phyloP scores from a whole-genome alignment of 1,139 yeast species.

The Meyerozyma carpophila region DNA sequence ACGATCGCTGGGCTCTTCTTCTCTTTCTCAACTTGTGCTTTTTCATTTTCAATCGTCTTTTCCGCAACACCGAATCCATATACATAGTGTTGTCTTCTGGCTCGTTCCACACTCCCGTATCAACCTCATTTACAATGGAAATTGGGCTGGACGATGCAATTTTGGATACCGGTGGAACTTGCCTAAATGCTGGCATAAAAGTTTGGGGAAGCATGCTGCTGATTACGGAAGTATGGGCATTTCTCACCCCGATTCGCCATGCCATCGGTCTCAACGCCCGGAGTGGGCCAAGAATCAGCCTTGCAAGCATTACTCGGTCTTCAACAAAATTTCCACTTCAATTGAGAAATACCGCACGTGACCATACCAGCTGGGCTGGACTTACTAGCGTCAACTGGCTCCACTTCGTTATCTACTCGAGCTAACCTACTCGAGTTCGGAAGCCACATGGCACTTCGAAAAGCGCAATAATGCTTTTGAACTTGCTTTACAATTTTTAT shows the following conservation, averaged over 20 bases:
- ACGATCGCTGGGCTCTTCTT: constrained; percentile 59
- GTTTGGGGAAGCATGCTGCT: neutral
- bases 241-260: neutral
- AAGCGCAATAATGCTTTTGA: no score
- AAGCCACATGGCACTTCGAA: no score
- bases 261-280: neutral
- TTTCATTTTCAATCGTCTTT: constrained; percentile 68
- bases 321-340: neutral
- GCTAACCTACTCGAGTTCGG: no score
- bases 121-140: neutral
- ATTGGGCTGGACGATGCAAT: neutral
- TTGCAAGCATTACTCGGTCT: neutral
- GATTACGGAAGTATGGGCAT: neutral
- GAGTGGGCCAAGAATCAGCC: neutral
- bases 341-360: neutral
- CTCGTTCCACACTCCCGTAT: neutral
- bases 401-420: no score
- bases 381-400: no score
- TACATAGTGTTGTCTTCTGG: constrained; percentile 24
- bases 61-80: constrained; percentile 60
- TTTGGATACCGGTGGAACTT: neutral
- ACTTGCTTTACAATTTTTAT: no score
- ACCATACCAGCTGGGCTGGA: neutral
- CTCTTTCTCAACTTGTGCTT: constrained; percentile 70
- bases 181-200: neutral